These are phyloP conservation scores for Kewa caespitosa DNA, from an alignment of 179 eudicot genomes.

Conservation along the genomic window DNA sequence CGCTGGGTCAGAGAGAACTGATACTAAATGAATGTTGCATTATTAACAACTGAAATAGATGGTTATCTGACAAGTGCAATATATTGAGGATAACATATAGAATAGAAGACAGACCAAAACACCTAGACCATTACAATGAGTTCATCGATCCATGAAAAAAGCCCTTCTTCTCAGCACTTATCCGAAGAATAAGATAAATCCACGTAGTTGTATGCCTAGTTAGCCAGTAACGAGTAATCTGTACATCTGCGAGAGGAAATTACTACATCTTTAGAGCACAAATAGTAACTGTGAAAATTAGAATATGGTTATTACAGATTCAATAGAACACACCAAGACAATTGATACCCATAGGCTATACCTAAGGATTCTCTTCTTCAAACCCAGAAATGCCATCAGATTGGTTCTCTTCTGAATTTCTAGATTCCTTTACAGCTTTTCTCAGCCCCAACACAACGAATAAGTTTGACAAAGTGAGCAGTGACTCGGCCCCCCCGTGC, in stretches of 20 bases:
- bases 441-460: constrained; percentile 91
- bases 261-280: constrained; percentile 7
- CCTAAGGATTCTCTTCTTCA: constrained; percentile 44
- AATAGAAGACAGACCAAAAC: not conserved
- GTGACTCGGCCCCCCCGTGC: constrained; percentile 97
- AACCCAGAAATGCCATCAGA: constrained; percentile 35
- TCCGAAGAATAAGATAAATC: constrained; percentile 13
- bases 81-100: not conserved
- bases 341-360: constrained; percentile 28
- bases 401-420: constrained; percentile 32
- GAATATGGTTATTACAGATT: constrained; percentile 2
- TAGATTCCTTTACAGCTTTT: constrained; percentile 57
- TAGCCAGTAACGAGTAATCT: constrained; percentile 1
- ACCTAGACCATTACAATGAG: constrained; percentile 12
- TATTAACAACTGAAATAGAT: constrained; percentile 1
- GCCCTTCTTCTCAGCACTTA: constrained; percentile 9
- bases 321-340: not conserved
- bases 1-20: not conserved
- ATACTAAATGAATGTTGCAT: not conserved
- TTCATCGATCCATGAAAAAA: constrained; percentile 10
- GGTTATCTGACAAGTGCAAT: not conserved
- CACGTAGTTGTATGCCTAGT: constrained; percentile 11
- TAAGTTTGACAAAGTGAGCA: constrained; percentile 89
- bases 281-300: not conserved
- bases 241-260: constrained; percentile 11